Conservation (phyloP, 257 asterid species). For the Eucommia ulmoides region DNA sequence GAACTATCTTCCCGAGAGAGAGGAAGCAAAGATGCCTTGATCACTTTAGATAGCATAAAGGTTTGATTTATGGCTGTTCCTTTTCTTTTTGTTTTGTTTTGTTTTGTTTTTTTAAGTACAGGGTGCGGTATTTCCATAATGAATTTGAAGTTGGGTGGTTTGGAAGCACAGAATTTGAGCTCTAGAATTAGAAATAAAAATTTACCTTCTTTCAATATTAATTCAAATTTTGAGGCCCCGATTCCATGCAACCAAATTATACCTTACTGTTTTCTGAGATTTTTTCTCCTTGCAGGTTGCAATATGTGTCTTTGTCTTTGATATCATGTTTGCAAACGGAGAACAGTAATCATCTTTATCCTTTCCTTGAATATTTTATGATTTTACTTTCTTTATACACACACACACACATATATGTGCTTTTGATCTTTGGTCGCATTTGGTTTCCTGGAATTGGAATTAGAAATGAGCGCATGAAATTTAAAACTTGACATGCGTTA, state of each 20-base stretch:
- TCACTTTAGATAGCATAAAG: constrained; percentile 65
- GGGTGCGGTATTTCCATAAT: not conserved
- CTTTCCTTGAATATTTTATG: constrained; percentile 16
- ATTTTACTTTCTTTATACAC: too few species aligned
- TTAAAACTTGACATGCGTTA: too few species aligned
- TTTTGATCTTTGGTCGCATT: too few species aligned
- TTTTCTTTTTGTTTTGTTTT: not conserved
- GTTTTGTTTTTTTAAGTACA: not conserved
- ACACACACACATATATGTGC: too few species aligned
- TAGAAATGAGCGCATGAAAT: too few species aligned
- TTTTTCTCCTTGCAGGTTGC: constrained; percentile 53
- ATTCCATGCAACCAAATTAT: too few species aligned
- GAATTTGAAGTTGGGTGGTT: too few species aligned
- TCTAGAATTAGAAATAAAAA: too few species aligned
- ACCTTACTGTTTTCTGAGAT: constrained; percentile 16
- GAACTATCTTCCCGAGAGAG: constrained; percentile 91
- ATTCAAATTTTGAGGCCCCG: too few species aligned
- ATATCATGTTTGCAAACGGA: constrained; percentile 79
- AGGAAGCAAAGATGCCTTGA: constrained; percentile 69
- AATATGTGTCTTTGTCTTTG: constrained; percentile 74
- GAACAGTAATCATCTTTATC: constrained; percentile 48
- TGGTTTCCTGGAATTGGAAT: too few species aligned
- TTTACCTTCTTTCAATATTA: too few species aligned
- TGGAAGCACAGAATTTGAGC: too few species aligned
- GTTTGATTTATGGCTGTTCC: constrained; percentile 15